Conservation (phyloP, 2,329 filamentous ascomycete genomes). For the Cytospora chrysosperma region DNA sequence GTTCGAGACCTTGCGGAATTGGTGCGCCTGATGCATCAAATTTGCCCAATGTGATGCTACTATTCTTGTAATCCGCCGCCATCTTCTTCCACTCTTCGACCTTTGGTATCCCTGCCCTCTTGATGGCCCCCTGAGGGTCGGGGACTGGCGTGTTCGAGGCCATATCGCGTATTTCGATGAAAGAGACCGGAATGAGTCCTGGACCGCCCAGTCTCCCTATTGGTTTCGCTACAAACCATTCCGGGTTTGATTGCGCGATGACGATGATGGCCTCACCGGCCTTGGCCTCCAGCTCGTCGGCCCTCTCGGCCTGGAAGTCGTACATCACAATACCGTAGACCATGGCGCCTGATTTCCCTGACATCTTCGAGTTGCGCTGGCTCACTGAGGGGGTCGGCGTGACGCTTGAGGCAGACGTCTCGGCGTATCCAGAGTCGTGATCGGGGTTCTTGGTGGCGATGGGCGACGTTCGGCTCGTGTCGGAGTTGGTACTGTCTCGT, state of each 20-base stretch:
- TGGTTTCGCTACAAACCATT: constrained; percentile 99
- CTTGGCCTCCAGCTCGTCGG: constrained; percentile 95
- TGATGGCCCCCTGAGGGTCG: constrained; percentile 82
- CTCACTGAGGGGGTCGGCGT: constrained; percentile 35
- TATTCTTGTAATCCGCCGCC: constrained; percentile 98
- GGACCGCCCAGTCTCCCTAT: constrained; percentile 95
- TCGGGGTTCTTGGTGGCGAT: constrained; percentile 61
- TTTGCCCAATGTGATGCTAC: constrained; percentile 93
- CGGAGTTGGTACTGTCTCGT: constrained; percentile 77
- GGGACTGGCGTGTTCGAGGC: constrained; percentile 76
- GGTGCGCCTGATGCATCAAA: constrained; percentile 60
- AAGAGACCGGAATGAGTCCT: constrained; percentile 92
- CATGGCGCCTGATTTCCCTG: constrained; percentile 68
- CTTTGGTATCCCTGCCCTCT: constrained; percentile 83
- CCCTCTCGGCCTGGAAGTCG: constrained; percentile 89
- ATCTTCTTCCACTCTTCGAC: constrained; percentile 99
- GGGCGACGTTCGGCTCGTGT: constrained; percentile 49
- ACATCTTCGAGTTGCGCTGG: constrained; percentile 50
- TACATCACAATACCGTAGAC: constrained; percentile 97
- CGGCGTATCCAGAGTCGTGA: constrained; percentile 90
- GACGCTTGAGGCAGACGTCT: constrained; percentile 38
- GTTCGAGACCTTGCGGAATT: constrained; percentile 54
- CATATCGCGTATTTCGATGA: constrained; percentile 96
- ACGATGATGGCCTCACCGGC: constrained; percentile 96
- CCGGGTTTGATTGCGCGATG: constrained; percentile 95